Percentiles rank a stretch among this genome's conserved stretches.
These are phyloP conservation scores for Angophora floribunda DNA, from an alignment of 345 rosid species.

Conservation along the genomic window DNA sequence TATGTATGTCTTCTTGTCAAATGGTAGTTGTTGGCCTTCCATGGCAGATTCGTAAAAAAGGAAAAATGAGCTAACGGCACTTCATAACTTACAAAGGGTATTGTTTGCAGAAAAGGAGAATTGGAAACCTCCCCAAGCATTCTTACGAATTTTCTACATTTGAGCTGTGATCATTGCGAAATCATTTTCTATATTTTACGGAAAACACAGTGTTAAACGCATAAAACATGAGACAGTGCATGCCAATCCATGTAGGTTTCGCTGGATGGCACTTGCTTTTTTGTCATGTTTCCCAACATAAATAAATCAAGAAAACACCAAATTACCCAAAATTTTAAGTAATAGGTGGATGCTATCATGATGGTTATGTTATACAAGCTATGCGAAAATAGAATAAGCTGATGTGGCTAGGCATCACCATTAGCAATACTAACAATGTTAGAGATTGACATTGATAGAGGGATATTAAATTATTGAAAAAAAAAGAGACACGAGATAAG, in stretches of 20 bases:
- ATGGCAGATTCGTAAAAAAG: not conserved
- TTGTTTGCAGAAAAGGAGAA: not conserved
- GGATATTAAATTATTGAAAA: not conserved
- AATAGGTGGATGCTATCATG: not conserved
- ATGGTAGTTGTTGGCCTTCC: not conserved
- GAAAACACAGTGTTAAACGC: no score
- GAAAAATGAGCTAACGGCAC: not conserved
- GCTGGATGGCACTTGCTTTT: not conserved
- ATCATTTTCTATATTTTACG: not conserved
- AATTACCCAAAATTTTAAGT: not conserved
- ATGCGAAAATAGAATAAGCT: not conserved
- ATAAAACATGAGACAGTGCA: not conserved
- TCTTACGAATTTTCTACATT: not conserved
- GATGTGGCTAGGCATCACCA: not conserved
- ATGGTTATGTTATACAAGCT: not conserved
- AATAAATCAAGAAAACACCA: not conserved
- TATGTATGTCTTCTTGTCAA: not conserved
- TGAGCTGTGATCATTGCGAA: not conserved
- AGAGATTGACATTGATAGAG: not conserved
- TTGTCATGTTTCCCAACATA: not conserved
- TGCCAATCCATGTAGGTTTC: not conserved
- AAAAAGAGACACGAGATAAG: not conserved
- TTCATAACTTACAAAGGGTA: not conserved
- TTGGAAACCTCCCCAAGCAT: not conserved
- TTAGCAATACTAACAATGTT: not conserved